Evolutionary conservation across 2,329 filamentous ascomycete species (phyloP).

Genomic region (Cercospora sp.): DNA sequence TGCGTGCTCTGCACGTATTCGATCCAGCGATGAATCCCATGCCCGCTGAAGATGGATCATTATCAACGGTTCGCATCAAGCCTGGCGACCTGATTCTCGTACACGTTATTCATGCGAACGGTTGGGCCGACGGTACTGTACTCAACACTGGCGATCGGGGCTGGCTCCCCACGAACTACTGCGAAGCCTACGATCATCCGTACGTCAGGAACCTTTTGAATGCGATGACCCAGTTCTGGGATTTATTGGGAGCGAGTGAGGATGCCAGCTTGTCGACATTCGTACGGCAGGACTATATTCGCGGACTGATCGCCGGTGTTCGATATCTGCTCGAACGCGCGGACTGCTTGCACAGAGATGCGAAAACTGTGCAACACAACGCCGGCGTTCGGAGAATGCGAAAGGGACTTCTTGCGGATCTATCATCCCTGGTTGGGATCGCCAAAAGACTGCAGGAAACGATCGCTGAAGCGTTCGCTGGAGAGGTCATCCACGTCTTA

Average conservation of each 20-base stretch:
- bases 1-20: constrained; percentile 92
- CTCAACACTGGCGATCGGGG: constrained; percentile 81
- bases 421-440: constrained; percentile 85
- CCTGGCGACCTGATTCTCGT: constrained; percentile 91
- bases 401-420: constrained; percentile 83
- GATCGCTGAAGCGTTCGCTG: constrained; percentile 54
- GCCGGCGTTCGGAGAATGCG: constrained; percentile 75
- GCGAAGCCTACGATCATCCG: constrained; percentile 87
- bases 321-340: constrained; percentile 86
- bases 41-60: constrained; percentile 64
- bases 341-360: constrained; percentile 81
- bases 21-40: constrained; percentile 66
- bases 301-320: constrained; percentile 89
- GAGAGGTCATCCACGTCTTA: constrained; percentile 67
- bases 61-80: constrained; percentile 78
- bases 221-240: constrained; percentile 88
- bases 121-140: constrained; percentile 95
- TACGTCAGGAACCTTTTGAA: constrained; percentile 83
- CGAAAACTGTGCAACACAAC: constrained; percentile 70
- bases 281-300: constrained; percentile 88
- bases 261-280: constrained; percentile 77
- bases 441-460: constrained; percentile 81
- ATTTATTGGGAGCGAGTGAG: constrained; percentile 67
- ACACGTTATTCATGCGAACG: constrained; percentile 96
- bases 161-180: constrained; percentile 98